A percentile compares a stretch with the other conserved stretches of the same genome.
These are phyloP conservation scores for Diaporthe citriasiana DNA, from an alignment of 2,329 filamentous ascomycete species.

Conservation along the genomic window DNA sequence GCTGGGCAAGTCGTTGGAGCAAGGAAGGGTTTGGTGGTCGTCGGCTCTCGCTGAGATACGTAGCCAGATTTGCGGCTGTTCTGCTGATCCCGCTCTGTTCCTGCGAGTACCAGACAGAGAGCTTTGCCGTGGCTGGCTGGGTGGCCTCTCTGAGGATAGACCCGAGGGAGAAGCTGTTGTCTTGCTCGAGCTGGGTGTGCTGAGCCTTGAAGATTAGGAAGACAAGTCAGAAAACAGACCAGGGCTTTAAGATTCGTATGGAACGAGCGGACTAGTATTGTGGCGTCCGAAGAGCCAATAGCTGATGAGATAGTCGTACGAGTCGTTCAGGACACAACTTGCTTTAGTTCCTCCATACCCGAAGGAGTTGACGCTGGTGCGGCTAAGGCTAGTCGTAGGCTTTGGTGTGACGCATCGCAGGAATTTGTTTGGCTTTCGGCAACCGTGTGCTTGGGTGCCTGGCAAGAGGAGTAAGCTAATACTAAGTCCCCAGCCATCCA, in stretches of 20 bases:
- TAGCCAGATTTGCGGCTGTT: not conserved
- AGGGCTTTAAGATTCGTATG: conserved; percentile 2
- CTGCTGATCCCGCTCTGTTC: conserved; percentile 28
- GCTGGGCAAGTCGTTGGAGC: conserved; percentile 28
- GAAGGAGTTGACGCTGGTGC: conserved; percentile 64
- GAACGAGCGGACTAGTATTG: conserved; percentile 19
- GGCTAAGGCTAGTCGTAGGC: conserved; percentile 17
- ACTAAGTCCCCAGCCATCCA: conserved; percentile 40
- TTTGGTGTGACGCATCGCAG: conserved; percentile 1
- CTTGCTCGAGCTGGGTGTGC: not conserved
- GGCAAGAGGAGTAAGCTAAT: not conserved
- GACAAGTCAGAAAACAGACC: not conserved
- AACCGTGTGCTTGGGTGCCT: not conserved
- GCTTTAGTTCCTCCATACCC: conserved; percentile 63
- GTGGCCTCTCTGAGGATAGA: not conserved
- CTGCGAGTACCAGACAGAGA: conserved; percentile 26
- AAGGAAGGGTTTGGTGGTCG: not conserved
- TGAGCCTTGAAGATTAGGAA: not conserved
- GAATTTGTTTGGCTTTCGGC: conserved; percentile 16
- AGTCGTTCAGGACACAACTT: conserved; percentile 47
- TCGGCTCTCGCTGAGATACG: not conserved
- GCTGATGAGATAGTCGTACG: conserved; percentile 1
- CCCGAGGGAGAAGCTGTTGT: not conserved
- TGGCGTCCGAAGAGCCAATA: conserved; percentile 22
- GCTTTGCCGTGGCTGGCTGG: not conserved